Conservation (phyloP, 2,329 filamentous ascomycete species). For the Aspergillus cejpii region DNA sequence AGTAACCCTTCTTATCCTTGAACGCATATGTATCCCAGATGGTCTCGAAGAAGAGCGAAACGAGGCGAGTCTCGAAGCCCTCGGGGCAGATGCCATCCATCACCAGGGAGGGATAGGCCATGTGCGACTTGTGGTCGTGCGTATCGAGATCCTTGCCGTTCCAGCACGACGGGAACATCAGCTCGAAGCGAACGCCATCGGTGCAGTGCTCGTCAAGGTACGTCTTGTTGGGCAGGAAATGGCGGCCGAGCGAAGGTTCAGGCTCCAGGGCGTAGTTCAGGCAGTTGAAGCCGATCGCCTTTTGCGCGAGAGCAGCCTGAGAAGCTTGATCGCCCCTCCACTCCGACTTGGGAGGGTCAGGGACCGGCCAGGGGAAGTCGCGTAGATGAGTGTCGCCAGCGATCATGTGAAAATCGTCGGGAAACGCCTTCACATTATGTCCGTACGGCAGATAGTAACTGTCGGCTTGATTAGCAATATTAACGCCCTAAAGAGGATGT, state of each 20-base stretch:
- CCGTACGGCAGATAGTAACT: conserved; percentile 81
- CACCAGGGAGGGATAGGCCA: conserved; percentile 71
- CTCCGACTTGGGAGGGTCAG: conserved; percentile 60
- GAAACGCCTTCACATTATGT: conserved; percentile 63
- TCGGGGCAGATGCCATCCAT: conserved; percentile 69
- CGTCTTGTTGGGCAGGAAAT: conserved; percentile 70
- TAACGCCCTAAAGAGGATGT: neutral
- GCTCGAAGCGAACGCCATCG: conserved; percentile 74
- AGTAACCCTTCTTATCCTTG: conserved; percentile 56
- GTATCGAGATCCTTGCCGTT: conserved; percentile 60
- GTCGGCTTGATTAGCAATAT: neutral
- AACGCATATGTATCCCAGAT: conserved; percentile 72
- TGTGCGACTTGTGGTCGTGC: conserved; percentile 54
- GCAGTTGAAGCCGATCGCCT: conserved; percentile 91
- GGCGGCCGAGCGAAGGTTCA: conserved; percentile 72
- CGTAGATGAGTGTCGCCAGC: conserved; percentile 64
- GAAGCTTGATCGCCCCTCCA: conserved; percentile 62
- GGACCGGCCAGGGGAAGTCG: conserved; percentile 63
- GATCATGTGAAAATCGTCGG: conserved; percentile 71
- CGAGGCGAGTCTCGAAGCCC: conserved; percentile 60
- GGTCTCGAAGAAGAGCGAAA: conserved; percentile 75
- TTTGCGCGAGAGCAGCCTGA: conserved; percentile 66
- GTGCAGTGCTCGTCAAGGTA: conserved; percentile 74
- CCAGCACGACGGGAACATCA: conserved; percentile 89
- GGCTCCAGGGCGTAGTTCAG: conserved; percentile 64